Base-by-base conservation (phyloP, 1,139 yeast genomes). In the Suhomyces terraborum region DNA sequence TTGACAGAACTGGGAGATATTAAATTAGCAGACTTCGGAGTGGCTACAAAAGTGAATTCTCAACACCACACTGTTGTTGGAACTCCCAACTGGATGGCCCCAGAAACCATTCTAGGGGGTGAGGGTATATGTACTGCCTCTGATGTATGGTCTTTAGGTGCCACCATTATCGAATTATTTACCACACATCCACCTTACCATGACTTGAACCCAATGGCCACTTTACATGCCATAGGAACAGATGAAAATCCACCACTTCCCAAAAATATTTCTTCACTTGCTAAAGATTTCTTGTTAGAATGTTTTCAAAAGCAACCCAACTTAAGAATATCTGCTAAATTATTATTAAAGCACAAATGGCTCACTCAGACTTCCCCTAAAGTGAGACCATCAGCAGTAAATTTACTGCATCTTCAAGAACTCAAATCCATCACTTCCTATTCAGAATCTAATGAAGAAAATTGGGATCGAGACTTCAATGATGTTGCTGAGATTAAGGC, bases 121-220 rank as follows among this genome's bases (percentile, higher is more conserved):
- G 88, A 85, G 53, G 96, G 96, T 6, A 83, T 94, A 3, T 84
- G 95, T 29, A 81, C 95, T 0, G 87, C 95, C 0, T 87, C 96
- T 4, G 95, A 86, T 61, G 78, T 85, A 19, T 86, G 95, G 98
- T 87, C 96, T n/a, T 65, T 93, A 26, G 99, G 98, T 1, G 95
- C 97, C 13, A 93, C 98, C 0, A 79, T 91, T 4, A 80, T 91
- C 8, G 99, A 93, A 59, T 67, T 93, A 36, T 69, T 88, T 41
- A 85, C 96, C 0, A 95, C 88, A 0, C 75, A 81, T 40, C 98
- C 98, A 0, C 97, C 98, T 0, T 88, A 88, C 53, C 84, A 85
- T 49, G 84, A 88, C 37, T 66, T 85, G 42, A 82, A 84, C 44
- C 88, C 89, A 19, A 85, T 89, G 82, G 88, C 95, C 1, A 91